Evolutionary conservation across 495 filamentous ascomycete genomes (phyloP).

Genomic region (Elaphomyces granulatus): DNA sequence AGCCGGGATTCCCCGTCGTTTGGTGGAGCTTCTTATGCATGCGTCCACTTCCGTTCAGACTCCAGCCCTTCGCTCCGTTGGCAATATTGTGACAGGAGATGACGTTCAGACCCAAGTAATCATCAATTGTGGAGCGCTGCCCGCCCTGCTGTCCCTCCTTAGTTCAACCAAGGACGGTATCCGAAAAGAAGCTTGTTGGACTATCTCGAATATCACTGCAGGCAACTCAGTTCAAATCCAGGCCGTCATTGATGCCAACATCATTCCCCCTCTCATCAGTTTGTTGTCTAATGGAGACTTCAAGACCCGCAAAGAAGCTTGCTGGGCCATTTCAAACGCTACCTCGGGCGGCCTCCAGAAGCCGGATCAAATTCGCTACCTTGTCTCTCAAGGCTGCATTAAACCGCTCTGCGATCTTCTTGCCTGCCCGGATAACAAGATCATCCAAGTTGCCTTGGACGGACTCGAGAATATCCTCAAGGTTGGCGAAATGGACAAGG

Average conservation of each 20-base stretch:
- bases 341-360: slow-evolving; percentile 97
- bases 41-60: slow-evolving; percentile 99
- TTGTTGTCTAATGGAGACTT: slow-evolving; percentile 92
- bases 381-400: slow-evolving; percentile 88
- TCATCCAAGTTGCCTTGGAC: slow-evolving; percentile 97
- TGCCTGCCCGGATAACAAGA: slow-evolving; percentile 98
- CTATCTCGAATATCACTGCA: slow-evolving; percentile 97
- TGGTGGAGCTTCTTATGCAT: slow-evolving; percentile 97
- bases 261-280: slow-evolving; percentile 92
- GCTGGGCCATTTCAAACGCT: slow-evolving; percentile 99
- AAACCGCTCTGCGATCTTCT: slow-evolving; percentile 95
- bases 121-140: slow-evolving; percentile 92
- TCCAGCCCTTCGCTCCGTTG: slow-evolving; percentile 89
- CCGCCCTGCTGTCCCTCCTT: slow-evolving; percentile 80
- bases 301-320: slow-evolving; percentile 99
- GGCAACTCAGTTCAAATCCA: slow-evolving; percentile 98
- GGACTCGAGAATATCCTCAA: slow-evolving; percentile 99
- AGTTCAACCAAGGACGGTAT: slow-evolving; percentile 98
- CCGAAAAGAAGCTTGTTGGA: slow-evolving; percentile 99
- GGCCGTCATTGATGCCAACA: slow-evolving; percentile 89
- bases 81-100: slow-evolving; percentile 98
- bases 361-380: slow-evolving; percentile 93
- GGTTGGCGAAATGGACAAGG: slow-evolving; percentile 98
- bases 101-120: slow-evolving; percentile 99
- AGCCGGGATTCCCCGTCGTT: slow-evolving; percentile 89